Evolutionary conservation across 106 monocot species (phyloP), one percentile per base, ranked within the genome.

Genomic region (Platanthera guangdongensis): DNA sequence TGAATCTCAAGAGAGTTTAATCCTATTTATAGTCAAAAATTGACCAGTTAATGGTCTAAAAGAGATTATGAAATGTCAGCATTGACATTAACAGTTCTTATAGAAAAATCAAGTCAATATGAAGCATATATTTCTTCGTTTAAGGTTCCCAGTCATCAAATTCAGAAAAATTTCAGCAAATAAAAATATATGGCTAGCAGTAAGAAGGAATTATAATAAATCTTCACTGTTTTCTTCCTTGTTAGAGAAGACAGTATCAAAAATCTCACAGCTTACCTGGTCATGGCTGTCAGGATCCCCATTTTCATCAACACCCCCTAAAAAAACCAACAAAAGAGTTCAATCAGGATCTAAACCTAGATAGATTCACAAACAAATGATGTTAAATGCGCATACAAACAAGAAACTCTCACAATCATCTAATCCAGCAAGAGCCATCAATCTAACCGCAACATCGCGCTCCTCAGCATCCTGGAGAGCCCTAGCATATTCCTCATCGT

Each of bases 391-490:
- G 28, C 16, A 30, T 12, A 65, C 28, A 12, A 32, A 12, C 25
- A 73, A 21, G 16, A 68, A 30, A 25, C 22, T 49, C 92, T 79
- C 71, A 99, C 94, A 94, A 68, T 90, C 94, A 65, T 83, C 83
- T 51, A 94, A 81, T 25, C 96, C 96, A 11, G 94, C 79, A 72
- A 94, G 83, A 1, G 82, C 85, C 94, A 91, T 92, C 81, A 99
- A 85, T 47, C 88, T 84, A 10, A 75, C 78, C 32, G 93, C 93
- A 8, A 94, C 78, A 14, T 84, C 89, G 47, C 82, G 84, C 76
- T 89, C 91, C 75, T 92, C 97, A 0, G 84, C 93, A 6, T 94
- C 94, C 84, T 99, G 97, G 73, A 99, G 75, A 18, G 89, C 97
- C 85, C 91, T 84, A 0, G 94, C 94, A 81, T 82, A 99, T 0